These are phyloP conservation scores for Ogataea glucozyma DNA, from an alignment of 805 yeast species.

Conservation along the genomic window DNA sequence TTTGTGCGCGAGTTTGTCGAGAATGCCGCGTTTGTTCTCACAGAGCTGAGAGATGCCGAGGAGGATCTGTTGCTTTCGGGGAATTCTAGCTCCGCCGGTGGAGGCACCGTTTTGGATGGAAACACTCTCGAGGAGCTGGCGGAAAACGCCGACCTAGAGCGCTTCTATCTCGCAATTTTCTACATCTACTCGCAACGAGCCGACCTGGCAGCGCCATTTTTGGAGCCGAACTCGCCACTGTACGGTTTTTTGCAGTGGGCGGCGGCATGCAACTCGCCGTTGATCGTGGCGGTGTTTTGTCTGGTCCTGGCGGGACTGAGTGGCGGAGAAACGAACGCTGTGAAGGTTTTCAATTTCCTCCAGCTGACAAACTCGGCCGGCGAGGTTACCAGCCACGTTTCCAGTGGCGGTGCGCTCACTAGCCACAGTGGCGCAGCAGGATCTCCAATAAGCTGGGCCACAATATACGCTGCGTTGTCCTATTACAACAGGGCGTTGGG, in stretches of 20 bases:
- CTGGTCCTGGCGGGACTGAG: slow-evolving; percentile 77
- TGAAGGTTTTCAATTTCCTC: slow-evolving; percentile 51
- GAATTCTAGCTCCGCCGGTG: too few species aligned
- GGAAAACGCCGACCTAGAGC: slow-evolving; percentile 80
- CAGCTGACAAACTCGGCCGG: slow-evolving; percentile 32
- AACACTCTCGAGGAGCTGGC: slow-evolving; percentile 64
- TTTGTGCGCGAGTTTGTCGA: slow-evolving; percentile 58
- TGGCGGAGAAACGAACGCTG: slow-evolving; percentile 55
- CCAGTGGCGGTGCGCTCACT: too few species aligned
- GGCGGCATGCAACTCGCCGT: slow-evolving; percentile 68
- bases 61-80: slow-evolving; percentile 68
- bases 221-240: slow-evolving; percentile 68
- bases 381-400: too few species aligned
- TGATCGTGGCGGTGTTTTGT: slow-evolving; percentile 81
- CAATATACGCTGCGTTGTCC: slow-evolving; percentile 36
- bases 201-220: slow-evolving; percentile 57
- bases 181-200: slow-evolving; percentile 67
- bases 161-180: slow-evolving; percentile 76
- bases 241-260: slow-evolving; percentile 91
- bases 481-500: slow-evolving; percentile 34
- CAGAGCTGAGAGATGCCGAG: slow-evolving; percentile 69
- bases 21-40: slow-evolving; percentile 65
- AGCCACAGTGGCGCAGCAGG: slow-evolving; percentile 12
- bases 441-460: slow-evolving; percentile 38
- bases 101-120: too few species aligned